Conservation (phyloP, 2,329 filamentous ascomycete genomes). For the Microcera coccophila region DNA sequence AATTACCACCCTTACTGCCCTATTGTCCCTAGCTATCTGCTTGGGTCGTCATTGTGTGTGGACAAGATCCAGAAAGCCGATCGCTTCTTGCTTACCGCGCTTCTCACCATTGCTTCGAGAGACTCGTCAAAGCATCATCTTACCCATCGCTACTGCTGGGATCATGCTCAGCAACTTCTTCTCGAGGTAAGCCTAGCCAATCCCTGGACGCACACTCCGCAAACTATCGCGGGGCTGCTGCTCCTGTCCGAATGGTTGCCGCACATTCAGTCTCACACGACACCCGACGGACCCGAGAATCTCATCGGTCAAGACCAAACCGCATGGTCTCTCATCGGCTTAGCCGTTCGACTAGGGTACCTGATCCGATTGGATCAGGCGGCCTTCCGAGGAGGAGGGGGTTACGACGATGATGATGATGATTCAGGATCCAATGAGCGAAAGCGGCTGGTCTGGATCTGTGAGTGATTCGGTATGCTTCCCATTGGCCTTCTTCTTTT, state of each 20-base stretch:
- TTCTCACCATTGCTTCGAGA: not conserved
- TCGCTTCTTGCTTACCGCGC: not conserved
- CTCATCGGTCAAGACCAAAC: conserved; percentile 11
- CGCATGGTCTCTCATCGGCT: conserved; percentile 14
- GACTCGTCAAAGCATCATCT: conserved; percentile 3
- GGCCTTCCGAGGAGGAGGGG: conserved; percentile 7
- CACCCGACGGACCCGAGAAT: conserved; percentile 3
- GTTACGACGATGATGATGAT: too few species aligned
- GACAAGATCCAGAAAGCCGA: not conserved
- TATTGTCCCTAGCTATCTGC: not conserved
- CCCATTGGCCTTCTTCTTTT: too few species aligned
- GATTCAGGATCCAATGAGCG: not conserved
- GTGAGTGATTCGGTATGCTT: not conserved
- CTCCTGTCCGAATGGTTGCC: conserved; percentile 14
- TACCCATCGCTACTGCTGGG: conserved; percentile 11
- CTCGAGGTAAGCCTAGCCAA: conserved; percentile 10
- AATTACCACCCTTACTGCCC: not conserved
- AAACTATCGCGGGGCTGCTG: conserved; percentile 11
- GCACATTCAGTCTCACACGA: conserved; percentile 9
- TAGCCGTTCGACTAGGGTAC: conserved; percentile 12
- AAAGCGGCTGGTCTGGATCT: not conserved
- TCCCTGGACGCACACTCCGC: conserved; percentile 10
- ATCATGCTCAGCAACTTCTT: conserved; percentile 11
- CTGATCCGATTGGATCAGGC: conserved; percentile 11
- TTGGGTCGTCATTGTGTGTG: not conserved